phyloP scores from a whole-genome alignment of 1,139 yeast genomes.

The Kazachstania sp. region DNA sequence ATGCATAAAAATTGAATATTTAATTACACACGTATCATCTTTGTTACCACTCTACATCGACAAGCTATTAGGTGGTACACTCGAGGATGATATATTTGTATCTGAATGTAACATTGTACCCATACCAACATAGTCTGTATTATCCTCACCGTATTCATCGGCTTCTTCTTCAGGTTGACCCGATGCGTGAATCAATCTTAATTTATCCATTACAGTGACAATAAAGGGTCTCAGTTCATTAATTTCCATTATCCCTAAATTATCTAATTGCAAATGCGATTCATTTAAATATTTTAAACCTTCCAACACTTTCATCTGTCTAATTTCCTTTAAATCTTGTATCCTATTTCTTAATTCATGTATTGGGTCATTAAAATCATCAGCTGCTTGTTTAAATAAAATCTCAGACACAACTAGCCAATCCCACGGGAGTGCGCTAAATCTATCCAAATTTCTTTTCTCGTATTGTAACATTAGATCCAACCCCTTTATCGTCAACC shows the following conservation, averaged over 20 bases:
- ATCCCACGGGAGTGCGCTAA: slow-evolving; percentile 70
- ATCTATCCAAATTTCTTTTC: slow-evolving; percentile 44
- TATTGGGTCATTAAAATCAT: slow-evolving; percentile 54
- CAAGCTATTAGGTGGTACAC: not conserved
- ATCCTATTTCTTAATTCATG: slow-evolving; percentile 56
- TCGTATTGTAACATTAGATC: slow-evolving; percentile 63
- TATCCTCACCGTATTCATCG: slow-evolving; percentile 21
- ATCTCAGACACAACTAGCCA: slow-evolving; percentile 80
- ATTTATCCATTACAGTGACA: slow-evolving; percentile 66
- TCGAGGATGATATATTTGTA: not conserved
- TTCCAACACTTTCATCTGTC: slow-evolving; percentile 71
- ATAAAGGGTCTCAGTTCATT: slow-evolving; percentile 84
- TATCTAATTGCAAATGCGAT: slow-evolving; percentile 74
- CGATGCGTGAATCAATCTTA: slow-evolving; percentile 41
- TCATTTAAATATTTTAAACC: slow-evolving; percentile 77
- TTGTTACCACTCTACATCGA: not conserved
- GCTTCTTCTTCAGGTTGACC: slow-evolving; percentile 11
- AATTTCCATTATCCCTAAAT: slow-evolving; percentile 73
- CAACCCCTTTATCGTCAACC: slow-evolving; percentile 62
- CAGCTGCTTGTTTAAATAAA: slow-evolving; percentile 54
- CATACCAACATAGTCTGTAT: slow-evolving; percentile 14
- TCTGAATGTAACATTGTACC: slow-evolving; percentile 5
- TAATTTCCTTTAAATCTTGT: slow-evolving; percentile 77
- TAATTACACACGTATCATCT: too few relatives aligned
- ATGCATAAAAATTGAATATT: not conserved